Evolutionary conservation across 495 filamentous ascomycete species (phyloP).

Genomic region (Aspergillus kassunensis): DNA sequence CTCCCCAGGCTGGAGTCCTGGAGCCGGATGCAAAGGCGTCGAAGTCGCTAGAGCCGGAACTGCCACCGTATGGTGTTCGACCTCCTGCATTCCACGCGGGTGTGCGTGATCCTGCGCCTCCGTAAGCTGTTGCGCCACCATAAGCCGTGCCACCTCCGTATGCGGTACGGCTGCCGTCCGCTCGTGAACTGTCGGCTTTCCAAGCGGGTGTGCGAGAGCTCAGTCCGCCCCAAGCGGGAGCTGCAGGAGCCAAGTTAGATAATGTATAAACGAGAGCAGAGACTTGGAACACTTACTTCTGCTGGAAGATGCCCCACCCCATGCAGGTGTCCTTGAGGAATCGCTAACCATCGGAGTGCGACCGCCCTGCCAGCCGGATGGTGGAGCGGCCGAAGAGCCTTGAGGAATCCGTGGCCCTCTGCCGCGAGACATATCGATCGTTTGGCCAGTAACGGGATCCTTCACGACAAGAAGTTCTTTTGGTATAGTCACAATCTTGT

Average conservation of each 20-base stretch:
- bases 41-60: constrained; percentile 54
- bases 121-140: constrained; percentile 50
- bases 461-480: constrained; percentile 76
- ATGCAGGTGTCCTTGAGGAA: constrained; percentile 65
- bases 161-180: constrained; percentile 74
- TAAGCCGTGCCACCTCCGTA: constrained; percentile 50
- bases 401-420: constrained; percentile 49
- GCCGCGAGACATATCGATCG: constrained; percentile 62
- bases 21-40: constrained; percentile 69
- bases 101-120: constrained; percentile 60
- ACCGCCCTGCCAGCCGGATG: constrained; percentile 50
- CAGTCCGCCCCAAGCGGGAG: constrained; percentile 58
- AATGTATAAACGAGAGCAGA: constrained; percentile 10
- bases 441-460: constrained; percentile 72
- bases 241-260: constrained; percentile 33
- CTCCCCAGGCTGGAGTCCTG: constrained; percentile 71
- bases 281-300: constrained; percentile 47
- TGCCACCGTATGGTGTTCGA: constrained; percentile 68
- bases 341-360: constrained; percentile 64
- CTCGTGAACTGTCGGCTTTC: constrained; percentile 66
- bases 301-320: constrained; percentile 49
- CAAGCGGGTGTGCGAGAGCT: constrained; percentile 70
- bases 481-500: constrained; percentile 75
- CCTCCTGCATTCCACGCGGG: too few species aligned
- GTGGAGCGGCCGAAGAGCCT: constrained; percentile 38